Evolutionary conservation across 192 early-diverging fungal species (phyloP), one percentile per base, ranked within the genome.

Genomic region (Podila epicladia): DNA sequence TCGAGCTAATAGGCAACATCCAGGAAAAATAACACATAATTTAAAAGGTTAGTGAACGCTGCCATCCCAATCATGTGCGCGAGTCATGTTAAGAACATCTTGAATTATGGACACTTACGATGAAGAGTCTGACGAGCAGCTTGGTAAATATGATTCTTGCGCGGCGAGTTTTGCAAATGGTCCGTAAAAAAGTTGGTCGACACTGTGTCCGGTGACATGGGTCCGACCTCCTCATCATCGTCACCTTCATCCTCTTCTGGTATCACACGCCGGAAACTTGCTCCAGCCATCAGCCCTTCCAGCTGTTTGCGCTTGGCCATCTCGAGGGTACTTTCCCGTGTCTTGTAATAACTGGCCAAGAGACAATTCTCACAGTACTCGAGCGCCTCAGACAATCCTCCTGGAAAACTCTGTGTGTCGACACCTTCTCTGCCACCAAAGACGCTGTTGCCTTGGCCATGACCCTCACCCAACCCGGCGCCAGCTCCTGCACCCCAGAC

Each of bases 331-430:
- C 65, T 65, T 5, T 82, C 86, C 65, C 85, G 86, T 38, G 89
- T 89, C 53, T 82, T 51, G 69, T 93, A 96, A 78, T 93, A 97
- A 45, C 88, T 92, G 73, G 89, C 85, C 60, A 99, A 84, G 13
- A 99, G 69, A 45, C 89, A 85, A 82, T 99, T 99, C 80, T 99
- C 97, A 74, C 95, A 97, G 89, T 92, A 97, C 84, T 99, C 97
- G 22, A 99, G 87, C 5, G 96, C 93, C 66, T 94, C 92, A 73
- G 96, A 93, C 15, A 96, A 72, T 45, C 41, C 41, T 24, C 89
- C 91, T 9, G 91, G 90, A 83, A 96, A 97, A 37, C 86, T 88
- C 58, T 93, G 89, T 35, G 97, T 86, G 74, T 89, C 88, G 35
- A 87, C 79, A 35, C 82, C 75, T 31, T 86, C 85, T 0, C 67